Conservation (phyloP, 148 eudicot genomes). For the Heliosperma pusillum region DNA sequence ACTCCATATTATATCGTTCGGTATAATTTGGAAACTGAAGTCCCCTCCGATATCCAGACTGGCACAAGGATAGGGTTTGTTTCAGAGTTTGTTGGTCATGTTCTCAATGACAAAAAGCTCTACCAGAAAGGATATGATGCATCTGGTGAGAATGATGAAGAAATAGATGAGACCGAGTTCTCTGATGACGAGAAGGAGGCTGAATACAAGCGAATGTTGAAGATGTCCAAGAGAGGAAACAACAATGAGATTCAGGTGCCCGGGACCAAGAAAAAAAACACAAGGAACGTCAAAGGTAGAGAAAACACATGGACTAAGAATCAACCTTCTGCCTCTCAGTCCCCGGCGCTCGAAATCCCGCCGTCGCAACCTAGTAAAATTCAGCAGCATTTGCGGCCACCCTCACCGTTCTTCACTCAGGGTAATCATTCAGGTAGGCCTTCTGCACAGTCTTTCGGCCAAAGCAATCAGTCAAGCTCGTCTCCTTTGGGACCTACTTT, state of each 20-base stretch:
- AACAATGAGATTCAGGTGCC: conserved; percentile 39
- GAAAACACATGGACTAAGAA: conserved; percentile 34
- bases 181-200: conserved; percentile 96
- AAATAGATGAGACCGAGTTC: conserved; percentile 68
- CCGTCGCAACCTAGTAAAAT: conserved; percentile 28
- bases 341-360: conserved; percentile 8
- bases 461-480: conserved; percentile 15
- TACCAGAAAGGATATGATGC: conserved; percentile 96
- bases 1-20: conserved; percentile 77
- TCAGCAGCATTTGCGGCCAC: conserved; percentile 30
- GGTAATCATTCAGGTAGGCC: conserved; percentile 21
- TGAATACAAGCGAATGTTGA: conserved; percentile 60
- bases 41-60: conserved; percentile 60
- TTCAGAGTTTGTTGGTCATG: conserved; percentile 63
- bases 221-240: conserved; percentile 62
- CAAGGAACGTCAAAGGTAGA: conserved; percentile 38
- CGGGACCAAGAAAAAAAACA: conserved; percentile 44
- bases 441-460: conserved; percentile 8
- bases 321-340: conserved; percentile 27
- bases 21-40: conserved; percentile 78
- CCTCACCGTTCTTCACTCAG: conserved; percentile 19
- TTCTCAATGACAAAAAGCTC: conserved; percentile 59
- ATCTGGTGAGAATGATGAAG: conserved; percentile 90
- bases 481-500: conserved; percentile 23
- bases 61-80: conserved; percentile 76